Conservation (phyloP, 805 yeast genomes). For the Lipomyces lipofer region DNA sequence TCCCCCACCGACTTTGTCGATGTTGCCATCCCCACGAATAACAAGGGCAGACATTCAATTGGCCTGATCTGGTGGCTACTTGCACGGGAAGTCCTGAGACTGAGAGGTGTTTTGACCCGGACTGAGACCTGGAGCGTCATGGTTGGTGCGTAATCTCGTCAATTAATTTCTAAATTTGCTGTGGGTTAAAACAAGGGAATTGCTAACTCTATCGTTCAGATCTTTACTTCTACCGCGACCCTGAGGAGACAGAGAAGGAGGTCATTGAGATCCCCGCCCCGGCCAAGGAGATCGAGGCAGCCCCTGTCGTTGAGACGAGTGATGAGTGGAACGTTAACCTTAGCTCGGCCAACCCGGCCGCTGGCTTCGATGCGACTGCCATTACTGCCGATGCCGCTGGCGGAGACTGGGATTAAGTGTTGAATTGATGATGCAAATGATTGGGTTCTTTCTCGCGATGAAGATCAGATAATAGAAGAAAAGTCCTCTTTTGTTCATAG, state of each 20-base stretch:
- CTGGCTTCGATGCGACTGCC: conserved; percentile 57
- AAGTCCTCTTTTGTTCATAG: too few species aligned
- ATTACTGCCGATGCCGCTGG: conserved; percentile 32
- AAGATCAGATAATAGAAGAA: too few species aligned
- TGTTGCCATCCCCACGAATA: conserved; percentile 99
- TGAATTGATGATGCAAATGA: too few species aligned
- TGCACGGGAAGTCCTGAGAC: conserved; percentile 98
- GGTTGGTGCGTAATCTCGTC: conserved; percentile 88
- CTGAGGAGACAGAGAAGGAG: conserved; percentile 93
- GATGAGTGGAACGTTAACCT: conserved; percentile 53
- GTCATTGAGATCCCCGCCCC: conserved; percentile 64
- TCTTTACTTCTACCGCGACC: conserved; percentile 99
- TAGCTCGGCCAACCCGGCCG: conserved; percentile 53
- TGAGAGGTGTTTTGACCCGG: conserved; percentile 97
- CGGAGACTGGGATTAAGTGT: conserved; percentile 28
- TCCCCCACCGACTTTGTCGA: conserved; percentile 99
- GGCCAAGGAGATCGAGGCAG: conserved; percentile 63
- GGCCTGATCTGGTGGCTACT: conserved; percentile 99
- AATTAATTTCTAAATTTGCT: background rate
- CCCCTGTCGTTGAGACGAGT: conserved; percentile 62
- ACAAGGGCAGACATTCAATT: conserved; percentile 99
- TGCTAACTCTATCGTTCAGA: too few species aligned
- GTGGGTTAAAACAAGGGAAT: background rate
- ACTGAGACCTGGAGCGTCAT: conserved; percentile 96
- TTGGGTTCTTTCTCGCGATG: too few species aligned